Conservation (phyloP, 1,284 basidiomycete species). For the Ustilago trichophora region DNA sequence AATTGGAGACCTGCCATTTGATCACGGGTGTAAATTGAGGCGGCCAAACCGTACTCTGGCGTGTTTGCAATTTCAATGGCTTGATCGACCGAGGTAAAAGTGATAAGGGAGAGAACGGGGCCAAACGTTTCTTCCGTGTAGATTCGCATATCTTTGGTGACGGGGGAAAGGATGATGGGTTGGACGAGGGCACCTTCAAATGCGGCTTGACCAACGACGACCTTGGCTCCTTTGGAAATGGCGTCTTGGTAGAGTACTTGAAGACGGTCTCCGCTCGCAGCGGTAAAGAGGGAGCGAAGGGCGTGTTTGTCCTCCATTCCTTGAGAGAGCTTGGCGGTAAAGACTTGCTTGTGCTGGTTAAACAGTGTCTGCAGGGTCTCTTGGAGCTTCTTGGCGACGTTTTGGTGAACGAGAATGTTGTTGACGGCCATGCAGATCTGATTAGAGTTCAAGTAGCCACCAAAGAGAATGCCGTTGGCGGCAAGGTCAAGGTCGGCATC, state of each 20-base stretch:
- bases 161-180: slow-evolving; percentile 72
- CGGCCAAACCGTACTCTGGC: slow-evolving; percentile 72
- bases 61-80: slow-evolving; percentile 71
- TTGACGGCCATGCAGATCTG: slow-evolving; percentile 79
- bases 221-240: slow-evolving; percentile 70
- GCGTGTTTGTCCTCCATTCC: slow-evolving; percentile 36
- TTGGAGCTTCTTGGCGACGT: slow-evolving; percentile 67
- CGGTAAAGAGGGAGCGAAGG: slow-evolving; percentile 70
- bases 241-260: slow-evolving; percentile 72
- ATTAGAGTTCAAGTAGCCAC: slow-evolving; percentile 74
- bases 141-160: slow-evolving; percentile 70
- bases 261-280: slow-evolving; percentile 71
- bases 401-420: slow-evolving; percentile 73
- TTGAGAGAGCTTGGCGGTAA: slow-evolving; percentile 32
- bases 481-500: slow-evolving; percentile 75
- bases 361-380: slow-evolving; percentile 67
- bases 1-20: slow-evolving; percentile 70
- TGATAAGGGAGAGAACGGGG: slow-evolving; percentile 79
- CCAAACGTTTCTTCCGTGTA: slow-evolving; percentile 77
- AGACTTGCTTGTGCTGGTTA: slow-evolving; percentile 68
- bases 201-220: slow-evolving; percentile 70
- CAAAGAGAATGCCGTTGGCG: slow-evolving; percentile 68
- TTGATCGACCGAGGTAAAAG: slow-evolving; percentile 79
- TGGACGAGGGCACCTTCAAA: slow-evolving; percentile 69
- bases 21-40: slow-evolving; percentile 72